Evolutionary conservation across 108 stramenopile genomes (phyloP).

Genomic region (Cylindrotheca closterium): DNA sequence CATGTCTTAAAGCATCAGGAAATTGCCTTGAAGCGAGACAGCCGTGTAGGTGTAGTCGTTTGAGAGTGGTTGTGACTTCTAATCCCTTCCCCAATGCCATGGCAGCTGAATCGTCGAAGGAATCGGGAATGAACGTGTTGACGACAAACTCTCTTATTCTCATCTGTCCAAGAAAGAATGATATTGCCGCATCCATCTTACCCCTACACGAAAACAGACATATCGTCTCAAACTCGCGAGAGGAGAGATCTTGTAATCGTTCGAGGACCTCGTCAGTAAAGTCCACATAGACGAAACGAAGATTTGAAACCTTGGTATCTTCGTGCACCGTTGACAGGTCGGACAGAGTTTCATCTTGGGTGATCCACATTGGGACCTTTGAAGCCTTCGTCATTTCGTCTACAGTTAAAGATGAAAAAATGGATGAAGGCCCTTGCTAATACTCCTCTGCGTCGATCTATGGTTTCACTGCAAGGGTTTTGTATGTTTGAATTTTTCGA

Average conservation of each 20-base stretch:
- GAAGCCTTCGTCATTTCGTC: no score
- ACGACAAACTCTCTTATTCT: neutral
- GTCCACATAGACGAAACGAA: conserved; percentile 2
- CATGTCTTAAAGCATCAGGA: neutral
- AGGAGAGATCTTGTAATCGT: neutral
- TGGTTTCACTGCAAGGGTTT: no score
- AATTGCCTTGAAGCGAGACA: neutral
- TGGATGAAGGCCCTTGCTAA: no score
- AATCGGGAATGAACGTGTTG: neutral
- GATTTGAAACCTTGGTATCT: neutral
- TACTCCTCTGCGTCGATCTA: no score
- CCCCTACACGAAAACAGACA: conserved; percentile 1
- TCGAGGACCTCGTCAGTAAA: conserved; percentile 3
- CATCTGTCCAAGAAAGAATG: neutral
- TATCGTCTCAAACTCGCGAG: conserved; percentile 3
- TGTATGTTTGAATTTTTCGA: no score
- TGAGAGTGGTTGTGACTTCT: neutral
- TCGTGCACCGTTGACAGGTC: neutral
- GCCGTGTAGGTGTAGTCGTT: neutral
- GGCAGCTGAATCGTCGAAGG: neutral
- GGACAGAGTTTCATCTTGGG: conserved; percentile 1
- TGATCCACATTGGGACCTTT: conserved; percentile 10
- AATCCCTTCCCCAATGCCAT: neutral
- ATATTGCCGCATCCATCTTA: neutral
- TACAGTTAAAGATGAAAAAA: no score